Conservation (phyloP, 192 early-diverging fungal species). For the Funneliformis mosseae region DNA sequence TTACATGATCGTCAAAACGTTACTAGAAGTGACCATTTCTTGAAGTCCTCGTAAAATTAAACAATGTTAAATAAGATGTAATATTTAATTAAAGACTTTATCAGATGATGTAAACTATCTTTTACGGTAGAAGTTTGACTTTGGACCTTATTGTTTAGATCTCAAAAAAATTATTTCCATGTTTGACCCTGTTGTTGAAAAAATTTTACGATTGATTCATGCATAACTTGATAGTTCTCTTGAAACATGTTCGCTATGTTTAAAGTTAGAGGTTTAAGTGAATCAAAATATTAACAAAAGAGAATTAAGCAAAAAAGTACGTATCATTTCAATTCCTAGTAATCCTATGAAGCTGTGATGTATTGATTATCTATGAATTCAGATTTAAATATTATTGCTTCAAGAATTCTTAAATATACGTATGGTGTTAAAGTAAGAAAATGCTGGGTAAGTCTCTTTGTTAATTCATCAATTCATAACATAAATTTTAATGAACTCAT, state of each 20-base stretch:
- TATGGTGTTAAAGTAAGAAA: not conserved
- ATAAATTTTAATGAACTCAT: no score
- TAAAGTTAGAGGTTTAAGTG: conserved; percentile 44
- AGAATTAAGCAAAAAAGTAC: conserved; percentile 40
- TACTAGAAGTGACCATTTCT: no score
- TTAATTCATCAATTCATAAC: no score
- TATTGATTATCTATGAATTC: not conserved
- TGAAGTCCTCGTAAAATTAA: no score
- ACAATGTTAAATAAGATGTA: no score
- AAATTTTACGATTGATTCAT: conserved; percentile 41
- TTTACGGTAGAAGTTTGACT: not conserved
- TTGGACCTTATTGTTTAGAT: not conserved
- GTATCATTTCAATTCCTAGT: conserved; percentile 34
- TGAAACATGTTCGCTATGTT: conserved; percentile 39
- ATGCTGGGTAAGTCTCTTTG: not conserved
- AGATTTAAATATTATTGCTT: not conserved
- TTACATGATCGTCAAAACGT: no score
- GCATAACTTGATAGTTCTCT: conserved; percentile 36
- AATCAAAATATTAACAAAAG: conserved; percentile 39
- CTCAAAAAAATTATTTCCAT: not conserved
- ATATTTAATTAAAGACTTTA: not conserved
- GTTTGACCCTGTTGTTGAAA: conserved; percentile 39
- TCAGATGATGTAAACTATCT: not conserved
- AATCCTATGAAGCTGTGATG: conserved; percentile 16
- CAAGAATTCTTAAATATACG: not conserved